Conservation (phyloP, 805 yeast species). For the Metschnikowia amazonensis region DNA sequence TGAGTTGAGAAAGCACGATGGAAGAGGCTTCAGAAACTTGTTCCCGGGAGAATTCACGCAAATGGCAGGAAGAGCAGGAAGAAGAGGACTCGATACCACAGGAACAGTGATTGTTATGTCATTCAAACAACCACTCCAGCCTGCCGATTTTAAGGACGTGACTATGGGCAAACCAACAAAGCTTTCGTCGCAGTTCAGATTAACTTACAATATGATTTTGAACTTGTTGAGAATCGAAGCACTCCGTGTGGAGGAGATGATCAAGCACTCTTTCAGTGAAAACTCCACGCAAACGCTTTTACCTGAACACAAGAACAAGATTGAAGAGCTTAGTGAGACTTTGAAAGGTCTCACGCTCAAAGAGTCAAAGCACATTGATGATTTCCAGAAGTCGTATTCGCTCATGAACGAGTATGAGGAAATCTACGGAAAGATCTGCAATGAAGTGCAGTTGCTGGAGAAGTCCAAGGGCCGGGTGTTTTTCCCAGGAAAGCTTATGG, state of each 20-base stretch:
- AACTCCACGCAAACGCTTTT: constrained; percentile 78
- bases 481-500: constrained; percentile 52
- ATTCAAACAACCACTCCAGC: constrained; percentile 59
- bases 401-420: constrained; percentile 45
- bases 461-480: constrained; percentile 44
- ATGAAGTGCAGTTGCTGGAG: constrained; percentile 46
- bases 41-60: constrained; percentile 97
- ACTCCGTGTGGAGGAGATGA: constrained; percentile 95
- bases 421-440: constrained; percentile 43
- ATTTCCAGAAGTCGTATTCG: constrained; percentile 44
- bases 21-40: constrained; percentile 72
- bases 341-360: constrained; percentile 36
- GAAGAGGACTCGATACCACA: constrained; percentile 89
- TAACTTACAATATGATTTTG: constrained; percentile 93
- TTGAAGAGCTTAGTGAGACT: constrained; percentile 49
- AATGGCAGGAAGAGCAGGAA: constrained; percentile 98
- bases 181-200: constrained; percentile 83
- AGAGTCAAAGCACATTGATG: constrained; percentile 35
- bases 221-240: constrained; percentile 92
- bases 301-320: constrained; percentile 77
- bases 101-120: constrained; percentile 96
- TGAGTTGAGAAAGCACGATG: constrained; percentile 86
- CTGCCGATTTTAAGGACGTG: constrained; percentile 66
- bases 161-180: constrained; percentile 88
- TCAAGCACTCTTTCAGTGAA: constrained; percentile 91